Conservation (phyloP, 768 basidiomycete species). For the Agaricus subrufescens region DNA sequence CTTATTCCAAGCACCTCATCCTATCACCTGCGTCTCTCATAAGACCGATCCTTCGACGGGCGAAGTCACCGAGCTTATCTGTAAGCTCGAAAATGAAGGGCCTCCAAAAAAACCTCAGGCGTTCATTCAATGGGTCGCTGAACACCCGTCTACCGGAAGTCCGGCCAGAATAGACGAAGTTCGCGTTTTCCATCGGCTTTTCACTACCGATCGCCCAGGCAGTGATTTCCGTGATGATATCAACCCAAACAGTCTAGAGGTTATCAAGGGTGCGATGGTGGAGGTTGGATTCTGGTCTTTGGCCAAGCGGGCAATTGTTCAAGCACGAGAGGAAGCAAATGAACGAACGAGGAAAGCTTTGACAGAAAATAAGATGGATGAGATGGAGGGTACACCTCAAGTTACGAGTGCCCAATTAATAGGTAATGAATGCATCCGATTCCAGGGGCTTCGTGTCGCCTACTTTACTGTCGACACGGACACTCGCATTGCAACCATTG, state of each 20-base stretch:
- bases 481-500: slow-evolving; percentile 59
- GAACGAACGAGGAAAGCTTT: slow-evolving; percentile 58
- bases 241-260: slow-evolving; percentile 74
- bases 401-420: slow-evolving; percentile 77
- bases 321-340: slow-evolving; percentile 63
- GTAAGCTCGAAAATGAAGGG: slow-evolving; percentile 69
- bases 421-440: slow-evolving; percentile 89
- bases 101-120: slow-evolving; percentile 78
- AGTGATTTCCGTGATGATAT: slow-evolving; percentile 83
- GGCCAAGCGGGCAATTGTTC: slow-evolving; percentile 59
- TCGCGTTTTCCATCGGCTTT: slow-evolving; percentile 87
- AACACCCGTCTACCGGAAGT: slow-evolving; percentile 70
- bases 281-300: slow-evolving; percentile 89
- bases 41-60: slow-evolving; percentile 70
- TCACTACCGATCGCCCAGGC: slow-evolving; percentile 89
- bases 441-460: slow-evolving; percentile 93
- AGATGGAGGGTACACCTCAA: slow-evolving; percentile 55
- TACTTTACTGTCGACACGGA: slow-evolving; percentile 96
- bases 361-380: slow-evolving; percentile 34
- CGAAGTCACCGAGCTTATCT: slow-evolving; percentile 73
- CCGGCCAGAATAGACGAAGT: slow-evolving; percentile 87
- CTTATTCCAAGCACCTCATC: slow-evolving; percentile 86
- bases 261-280: slow-evolving; percentile 75
- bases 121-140: slow-evolving; percentile 96
- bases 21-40: slow-evolving; percentile 91